phyloP scores from a whole-genome alignment of 768 basidiomycete genomes.

The Panaeolus papilionaceus region DNA sequence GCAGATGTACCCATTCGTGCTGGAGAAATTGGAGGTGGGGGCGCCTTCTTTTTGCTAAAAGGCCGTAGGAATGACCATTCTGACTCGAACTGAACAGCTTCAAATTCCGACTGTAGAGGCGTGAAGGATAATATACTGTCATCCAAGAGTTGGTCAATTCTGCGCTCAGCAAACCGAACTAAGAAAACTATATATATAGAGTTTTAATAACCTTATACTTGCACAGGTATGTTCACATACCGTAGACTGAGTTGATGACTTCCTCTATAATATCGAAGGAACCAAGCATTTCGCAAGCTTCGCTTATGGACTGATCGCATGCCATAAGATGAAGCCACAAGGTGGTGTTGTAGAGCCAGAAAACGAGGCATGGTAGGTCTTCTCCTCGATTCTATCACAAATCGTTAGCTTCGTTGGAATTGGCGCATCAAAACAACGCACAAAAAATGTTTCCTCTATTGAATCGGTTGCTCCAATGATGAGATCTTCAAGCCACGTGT shows the following conservation, averaged over 20 bases:
- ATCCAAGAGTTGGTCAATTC: constrained; percentile 88
- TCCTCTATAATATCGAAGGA: constrained; percentile 90
- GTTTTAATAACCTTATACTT: constrained; percentile 4
- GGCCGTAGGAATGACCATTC: constrained; percentile 94
- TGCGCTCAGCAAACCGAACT: constrained; percentile 89
- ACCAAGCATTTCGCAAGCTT: constrained; percentile 83
- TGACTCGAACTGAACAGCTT: constrained; percentile 89
- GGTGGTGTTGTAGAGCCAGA: constrained; percentile 95
- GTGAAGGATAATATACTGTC: constrained; percentile 82
- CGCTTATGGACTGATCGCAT: constrained; percentile 79
- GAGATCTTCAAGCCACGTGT: constrained; percentile 92
- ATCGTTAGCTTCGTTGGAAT: background rate
- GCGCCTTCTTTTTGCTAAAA: constrained; percentile 69
- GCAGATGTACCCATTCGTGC: constrained; percentile 45
- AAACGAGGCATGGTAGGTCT: constrained; percentile 84
- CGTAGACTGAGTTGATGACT: constrained; percentile 93
- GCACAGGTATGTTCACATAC: constrained; percentile 47
- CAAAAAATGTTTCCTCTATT: constrained; percentile 93
- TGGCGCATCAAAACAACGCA: constrained; percentile 48
- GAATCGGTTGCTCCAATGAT: constrained; percentile 90
- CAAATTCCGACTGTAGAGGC: constrained; percentile 78
- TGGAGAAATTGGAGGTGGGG: constrained; percentile 37
- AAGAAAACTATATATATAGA: constrained; percentile 78
- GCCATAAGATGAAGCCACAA: constrained; percentile 91
- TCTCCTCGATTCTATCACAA: constrained; percentile 74